These are phyloP conservation scores for Chlorociboria aeruginascens DNA, from an alignment of 495 filamentous ascomycete species.

Conservation along the genomic window DNA sequence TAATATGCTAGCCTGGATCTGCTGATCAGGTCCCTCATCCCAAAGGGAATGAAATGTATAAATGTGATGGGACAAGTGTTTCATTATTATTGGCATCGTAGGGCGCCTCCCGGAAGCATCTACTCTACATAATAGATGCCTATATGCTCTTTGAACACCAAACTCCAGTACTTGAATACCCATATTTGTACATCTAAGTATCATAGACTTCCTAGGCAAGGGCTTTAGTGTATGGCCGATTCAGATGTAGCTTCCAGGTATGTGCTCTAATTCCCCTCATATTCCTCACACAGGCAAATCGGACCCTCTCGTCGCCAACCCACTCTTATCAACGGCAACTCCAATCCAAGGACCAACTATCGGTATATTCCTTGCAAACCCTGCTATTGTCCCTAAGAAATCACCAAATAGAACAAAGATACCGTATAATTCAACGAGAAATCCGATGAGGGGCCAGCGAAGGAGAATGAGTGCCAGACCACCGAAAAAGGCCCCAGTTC, in stretches of 20 bases:
- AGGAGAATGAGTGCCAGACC: slow-evolving; percentile 79
- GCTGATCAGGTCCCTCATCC: no score
- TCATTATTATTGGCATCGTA: no score
- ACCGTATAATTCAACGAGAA: slow-evolving; percentile 83
- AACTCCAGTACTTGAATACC: no score
- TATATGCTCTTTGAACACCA: no score
- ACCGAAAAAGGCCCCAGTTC: slow-evolving; percentile 77
- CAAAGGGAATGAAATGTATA: no score
- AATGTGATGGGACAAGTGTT: no score
- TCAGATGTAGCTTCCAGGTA: background rate
- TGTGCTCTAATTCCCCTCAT: background rate
- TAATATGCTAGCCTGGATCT: no score
- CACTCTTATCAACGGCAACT: slow-evolving; percentile 47
- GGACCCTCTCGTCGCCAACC: slow-evolving; percentile 54
- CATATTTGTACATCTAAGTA: no score
- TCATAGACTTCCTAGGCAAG: no score
- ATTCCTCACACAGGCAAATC: slow-evolving; percentile 56
- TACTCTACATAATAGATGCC: no score
- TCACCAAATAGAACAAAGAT: slow-evolving; percentile 91
- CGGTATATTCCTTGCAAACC: slow-evolving; percentile 75
- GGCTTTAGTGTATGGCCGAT: no score
- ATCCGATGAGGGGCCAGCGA: slow-evolving; percentile 81
- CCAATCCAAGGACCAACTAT: slow-evolving; percentile 78
- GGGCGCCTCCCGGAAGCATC: no score
- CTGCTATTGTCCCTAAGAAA: slow-evolving; percentile 82